Evolutionary conservation across 2,329 filamentous ascomycete species (phyloP).

Genomic region (Lasiodiplodia theobromae): DNA sequence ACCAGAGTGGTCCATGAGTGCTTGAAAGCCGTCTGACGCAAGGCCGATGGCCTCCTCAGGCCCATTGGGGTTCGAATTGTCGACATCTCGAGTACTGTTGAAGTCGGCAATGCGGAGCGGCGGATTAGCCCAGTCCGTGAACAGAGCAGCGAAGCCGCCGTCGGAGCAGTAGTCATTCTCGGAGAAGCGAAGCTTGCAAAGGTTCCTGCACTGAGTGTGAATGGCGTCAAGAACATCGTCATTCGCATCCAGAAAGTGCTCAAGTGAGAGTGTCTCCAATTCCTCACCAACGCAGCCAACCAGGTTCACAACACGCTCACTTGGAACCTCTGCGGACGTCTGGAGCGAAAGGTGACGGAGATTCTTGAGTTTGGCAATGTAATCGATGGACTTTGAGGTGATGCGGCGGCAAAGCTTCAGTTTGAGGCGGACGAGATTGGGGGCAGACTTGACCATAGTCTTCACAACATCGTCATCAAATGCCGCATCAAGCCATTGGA

Average conservation of each 20-base stretch:
- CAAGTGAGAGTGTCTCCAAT: conserved; percentile 80
- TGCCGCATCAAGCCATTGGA: conserved; percentile 84
- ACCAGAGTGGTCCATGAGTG: conserved; percentile 86
- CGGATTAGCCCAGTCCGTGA: conserved; percentile 77
- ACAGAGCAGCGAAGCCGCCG: conserved; percentile 73
- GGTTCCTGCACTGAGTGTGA: conserved; percentile 69
- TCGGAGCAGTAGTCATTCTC: conserved; percentile 81
- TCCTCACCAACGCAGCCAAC: conserved; percentile 68
- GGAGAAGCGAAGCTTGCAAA: conserved; percentile 81
- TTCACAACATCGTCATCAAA: conserved; percentile 75
- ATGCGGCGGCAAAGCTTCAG: conserved; percentile 80
- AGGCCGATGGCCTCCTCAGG: conserved; percentile 70
- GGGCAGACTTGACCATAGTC: conserved; percentile 69
- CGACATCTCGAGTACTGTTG: conserved; percentile 77
- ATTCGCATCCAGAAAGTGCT: conserved; percentile 70
- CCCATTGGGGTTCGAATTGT: conserved; percentile 72
- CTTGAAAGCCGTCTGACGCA: conserved; percentile 76
- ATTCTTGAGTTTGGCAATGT: conserved; percentile 67
- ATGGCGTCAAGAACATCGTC: conserved; percentile 75
- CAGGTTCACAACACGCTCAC: conserved; percentile 66
- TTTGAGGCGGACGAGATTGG: conserved; percentile 76
- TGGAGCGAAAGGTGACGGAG: conserved; percentile 80
- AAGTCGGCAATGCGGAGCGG: conserved; percentile 76
- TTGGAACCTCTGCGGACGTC: conserved; percentile 64
- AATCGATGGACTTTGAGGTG: conserved; percentile 68